These are phyloP conservation scores for Phialemoniopsis sp. DNA, from an alignment of 2,329 filamentous ascomycete species.

Conservation along the genomic window DNA sequence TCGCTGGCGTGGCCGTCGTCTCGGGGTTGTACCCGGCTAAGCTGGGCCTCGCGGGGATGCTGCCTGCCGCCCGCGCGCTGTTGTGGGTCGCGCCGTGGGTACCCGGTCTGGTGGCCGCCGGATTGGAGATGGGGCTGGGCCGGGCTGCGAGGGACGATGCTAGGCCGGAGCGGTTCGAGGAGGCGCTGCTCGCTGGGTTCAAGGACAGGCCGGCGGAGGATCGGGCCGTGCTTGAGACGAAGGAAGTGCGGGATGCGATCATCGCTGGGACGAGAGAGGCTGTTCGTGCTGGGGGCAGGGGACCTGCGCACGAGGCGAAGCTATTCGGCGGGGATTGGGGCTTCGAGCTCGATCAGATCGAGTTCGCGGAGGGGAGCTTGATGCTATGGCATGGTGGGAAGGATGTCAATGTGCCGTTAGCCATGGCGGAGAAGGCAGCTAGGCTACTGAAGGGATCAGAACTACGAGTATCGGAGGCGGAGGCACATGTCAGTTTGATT, in stretches of 20 bases:
- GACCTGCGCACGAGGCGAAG: constrained; percentile 8
- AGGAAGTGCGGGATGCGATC: constrained; percentile 4
- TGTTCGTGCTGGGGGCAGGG: constrained; percentile 4
- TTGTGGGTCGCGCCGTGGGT: constrained; percentile 11
- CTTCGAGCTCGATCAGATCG: constrained; percentile 13
- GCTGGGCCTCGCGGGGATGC: constrained; percentile 14
- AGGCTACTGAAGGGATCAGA: constrained; percentile 10
- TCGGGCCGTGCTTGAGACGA: constrained; percentile 1
- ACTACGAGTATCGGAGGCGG: constrained; percentile 7
- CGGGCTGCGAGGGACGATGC: constrained; percentile 4
- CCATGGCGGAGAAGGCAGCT: constrained; percentile 14
- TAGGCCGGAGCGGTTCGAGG: constrained; percentile 4
- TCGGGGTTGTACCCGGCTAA: constrained; percentile 12
- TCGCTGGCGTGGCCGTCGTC: constrained; percentile 22
- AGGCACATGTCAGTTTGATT: constrained; percentile 14
- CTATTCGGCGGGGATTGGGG: constrained; percentile 11
- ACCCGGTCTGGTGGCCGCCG: constrained; percentile 8
- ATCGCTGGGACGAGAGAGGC: constrained; percentile 4
- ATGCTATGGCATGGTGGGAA: constrained; percentile 14
- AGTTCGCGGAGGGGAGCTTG: constrained; percentile 8
- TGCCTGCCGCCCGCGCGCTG: constrained; percentile 8
- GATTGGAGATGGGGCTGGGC: constrained; percentile 7
- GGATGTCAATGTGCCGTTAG: constrained; percentile 15
- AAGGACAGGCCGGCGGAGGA: constrained; percentile 2
- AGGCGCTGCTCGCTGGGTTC: constrained; percentile 1